phyloP scores from a whole-genome alignment of 805 yeast species.

The Priceomyces castillae region DNA sequence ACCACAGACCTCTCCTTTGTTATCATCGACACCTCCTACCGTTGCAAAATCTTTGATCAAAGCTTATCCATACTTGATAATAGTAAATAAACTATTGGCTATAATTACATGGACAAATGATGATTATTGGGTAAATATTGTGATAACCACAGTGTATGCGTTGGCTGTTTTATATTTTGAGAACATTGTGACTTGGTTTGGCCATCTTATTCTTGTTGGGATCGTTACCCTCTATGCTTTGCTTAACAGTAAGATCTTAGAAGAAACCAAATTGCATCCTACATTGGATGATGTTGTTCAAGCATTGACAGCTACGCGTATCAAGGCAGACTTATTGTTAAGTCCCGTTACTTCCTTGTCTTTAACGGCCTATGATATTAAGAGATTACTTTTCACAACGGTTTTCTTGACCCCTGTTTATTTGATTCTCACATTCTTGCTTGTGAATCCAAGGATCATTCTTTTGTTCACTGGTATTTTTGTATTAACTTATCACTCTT shows the following conservation, averaged over 20 bases:
- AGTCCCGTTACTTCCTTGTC: conserved; percentile 75
- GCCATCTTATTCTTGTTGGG: conserved; percentile 71
- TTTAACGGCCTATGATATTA: conserved; percentile 75
- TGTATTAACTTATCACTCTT: conserved; percentile 79
- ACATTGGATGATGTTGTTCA: conserved; percentile 85
- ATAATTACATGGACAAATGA: conserved; percentile 90
- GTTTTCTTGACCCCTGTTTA: conserved; percentile 84
- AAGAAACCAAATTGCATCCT: conserved; percentile 63
- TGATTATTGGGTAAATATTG: conserved; percentile 71
- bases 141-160: conserved; percentile 54
- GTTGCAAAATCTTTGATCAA: conserved; percentile 79
- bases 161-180: conserved; percentile 75
- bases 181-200: conserved; percentile 70
- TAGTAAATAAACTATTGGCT: conserved; percentile 66
- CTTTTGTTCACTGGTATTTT: conserved; percentile 58
- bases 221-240: conserved; percentile 58
- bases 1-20: conserved; percentile 72
- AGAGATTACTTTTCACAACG: conserved; percentile 78
- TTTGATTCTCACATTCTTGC: conserved; percentile 61
- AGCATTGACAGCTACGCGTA: conserved; percentile 68
- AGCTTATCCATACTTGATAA: conserved; percentile 80
- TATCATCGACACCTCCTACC: conserved; percentile 87
- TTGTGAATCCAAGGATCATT: conserved; percentile 69
- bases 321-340: conserved; percentile 72
- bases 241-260: conserved; percentile 54